These are phyloP conservation scores for Achlya hypogyna DNA, from an alignment of 352 stramenopile genomes.

Conservation along the genomic window DNA sequence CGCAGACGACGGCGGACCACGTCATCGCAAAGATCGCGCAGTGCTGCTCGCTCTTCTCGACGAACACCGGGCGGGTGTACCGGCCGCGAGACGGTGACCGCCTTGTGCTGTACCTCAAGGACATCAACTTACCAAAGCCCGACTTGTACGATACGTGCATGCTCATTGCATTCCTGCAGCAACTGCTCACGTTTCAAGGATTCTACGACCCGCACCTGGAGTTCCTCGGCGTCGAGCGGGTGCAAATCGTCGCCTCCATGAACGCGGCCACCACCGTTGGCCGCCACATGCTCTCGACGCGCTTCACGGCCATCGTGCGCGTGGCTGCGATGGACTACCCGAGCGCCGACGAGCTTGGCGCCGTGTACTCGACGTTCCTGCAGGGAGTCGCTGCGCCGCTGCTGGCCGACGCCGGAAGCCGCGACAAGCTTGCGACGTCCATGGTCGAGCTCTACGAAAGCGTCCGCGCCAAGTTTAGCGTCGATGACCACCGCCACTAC, in stretches of 20 bases:
- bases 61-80: conserved; percentile 85
- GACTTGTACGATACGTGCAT: conserved; percentile 95
- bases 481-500: conserved; percentile 92
- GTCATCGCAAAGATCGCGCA: conserved; percentile 93
- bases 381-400: conserved; percentile 50
- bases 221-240: conserved; percentile 89
- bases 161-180: conserved; percentile 94
- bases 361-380: conserved; percentile 87
- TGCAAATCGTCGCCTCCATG: conserved; percentile 93
- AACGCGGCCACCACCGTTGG: conserved; percentile 90
- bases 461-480: conserved; percentile 83
- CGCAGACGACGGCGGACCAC: conserved; percentile 89
- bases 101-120: conserved; percentile 93
- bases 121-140: conserved; percentile 93
- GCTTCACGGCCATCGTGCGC: conserved; percentile 91
- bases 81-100: conserved; percentile 86
- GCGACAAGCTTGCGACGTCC: conserved; percentile 73
- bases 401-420: conserved; percentile 45
- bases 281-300: conserved; percentile 83
- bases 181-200: conserved; percentile 91
- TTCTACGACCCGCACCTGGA: conserved; percentile 94
- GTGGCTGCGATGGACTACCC: conserved; percentile 92
- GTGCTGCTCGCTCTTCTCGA: conserved; percentile 90
- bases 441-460: conserved; percentile 90
- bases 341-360: conserved; percentile 76